Percentiles rank a stretch among this genome's conserved stretches.
Evolutionary conservation across 1,284 basidiomycete genomes (phyloP).

Genomic region (Malassezia cuniculi): DNA sequence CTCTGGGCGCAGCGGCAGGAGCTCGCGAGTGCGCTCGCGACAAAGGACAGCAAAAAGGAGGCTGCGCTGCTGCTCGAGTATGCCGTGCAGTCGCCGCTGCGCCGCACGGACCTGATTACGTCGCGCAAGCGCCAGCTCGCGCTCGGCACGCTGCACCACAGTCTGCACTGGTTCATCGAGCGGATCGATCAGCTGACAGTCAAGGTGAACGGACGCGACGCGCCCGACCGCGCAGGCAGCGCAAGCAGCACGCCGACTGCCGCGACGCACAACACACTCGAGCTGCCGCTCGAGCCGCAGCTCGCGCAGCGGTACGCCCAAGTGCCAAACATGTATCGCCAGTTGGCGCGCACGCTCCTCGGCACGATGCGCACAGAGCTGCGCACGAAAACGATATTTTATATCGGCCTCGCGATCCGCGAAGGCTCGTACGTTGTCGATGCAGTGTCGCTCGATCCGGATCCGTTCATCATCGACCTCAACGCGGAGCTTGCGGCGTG

Average conservation of each 20-base stretch:
- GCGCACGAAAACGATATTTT: slow-evolving; percentile 69
- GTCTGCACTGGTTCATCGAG: slow-evolving; percentile 47
- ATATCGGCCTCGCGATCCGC: slow-evolving; percentile 62
- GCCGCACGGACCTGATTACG: slow-evolving; percentile 54
- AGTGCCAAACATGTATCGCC: slow-evolving; percentile 73
- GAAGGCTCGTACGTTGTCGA: slow-evolving; percentile 51
- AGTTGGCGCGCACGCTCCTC: slow-evolving; percentile 71
- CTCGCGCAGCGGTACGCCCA: slow-evolving; percentile 51
- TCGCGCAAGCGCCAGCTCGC: slow-evolving; percentile 64
- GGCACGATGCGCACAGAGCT: slow-evolving; percentile 81
- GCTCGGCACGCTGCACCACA: slow-evolving; percentile 69
- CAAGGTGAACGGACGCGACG: background rate
- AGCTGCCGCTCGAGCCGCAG: slow-evolving; percentile 22
- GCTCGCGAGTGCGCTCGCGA: slow-evolving; percentile 43
- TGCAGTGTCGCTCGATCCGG: slow-evolving; percentile 69
- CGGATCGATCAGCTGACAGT: slow-evolving; percentile 23
- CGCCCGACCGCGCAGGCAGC: background rate
- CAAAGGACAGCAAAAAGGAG: slow-evolving; percentile 1
- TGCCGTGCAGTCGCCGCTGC: slow-evolving; percentile 22
- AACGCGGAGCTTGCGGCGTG: slow-evolving; percentile 67
- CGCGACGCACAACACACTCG: slow-evolving; percentile 14
- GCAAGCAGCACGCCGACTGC: background rate
- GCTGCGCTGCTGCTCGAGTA: slow-evolving; percentile 16
- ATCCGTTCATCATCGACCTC: slow-evolving; percentile 74
- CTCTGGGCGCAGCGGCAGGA: slow-evolving; percentile 52